Base-by-base conservation (phyloP, 768 basidiomycete species). In the Macrocybe gigantea region DNA sequence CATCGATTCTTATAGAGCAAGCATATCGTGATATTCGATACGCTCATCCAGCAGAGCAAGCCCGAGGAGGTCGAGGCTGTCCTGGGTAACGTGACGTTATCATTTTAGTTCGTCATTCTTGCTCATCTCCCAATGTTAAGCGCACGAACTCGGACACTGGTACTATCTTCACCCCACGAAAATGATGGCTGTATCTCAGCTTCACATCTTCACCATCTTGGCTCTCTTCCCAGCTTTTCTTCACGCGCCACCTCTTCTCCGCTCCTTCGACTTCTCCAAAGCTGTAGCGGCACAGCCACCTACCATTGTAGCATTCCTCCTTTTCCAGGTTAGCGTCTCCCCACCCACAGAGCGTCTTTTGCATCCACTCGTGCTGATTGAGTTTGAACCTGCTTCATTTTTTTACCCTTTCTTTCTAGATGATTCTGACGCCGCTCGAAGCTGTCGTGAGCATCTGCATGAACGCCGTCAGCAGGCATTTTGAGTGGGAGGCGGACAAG, bases 61-160 rank as follows among this genome's bases (percentile, higher is more conserved):
- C 79, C 93, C 0, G 88, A 91, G 22, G 92, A 97, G 64, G 92
- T 99, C 30, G 95, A 97, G 57, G 95, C 96, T 32, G 93, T 99
- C n/a, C 79, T 97, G 38, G 84, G 74, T 74, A 55, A 22, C 13
- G 69, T 60, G 35, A 6, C 12, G 13, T 44, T 45, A 34, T 41
- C 15, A 32, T 39, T 12, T 39, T 31, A 14, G 38, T 36, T 34
- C 48, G 9, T 48, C 47, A 35, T 44, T 38, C 43, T 33, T 40
- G 9, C 42, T 44, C 5, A 44, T 34, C 15, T 33, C 10, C 29
- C 6, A 32, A 33, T 8, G 7, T 8, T 13, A 53, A 82, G 93
- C 93, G 0, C 94, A 98, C 65, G 94, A 97, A 58, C 85, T 97
- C 33, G 95, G 95, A 0, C 95, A 98, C 70, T 98, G 95, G 93